Conservation (phyloP, 768 basidiomycete genomes). For the Mycena latifolia region DNA sequence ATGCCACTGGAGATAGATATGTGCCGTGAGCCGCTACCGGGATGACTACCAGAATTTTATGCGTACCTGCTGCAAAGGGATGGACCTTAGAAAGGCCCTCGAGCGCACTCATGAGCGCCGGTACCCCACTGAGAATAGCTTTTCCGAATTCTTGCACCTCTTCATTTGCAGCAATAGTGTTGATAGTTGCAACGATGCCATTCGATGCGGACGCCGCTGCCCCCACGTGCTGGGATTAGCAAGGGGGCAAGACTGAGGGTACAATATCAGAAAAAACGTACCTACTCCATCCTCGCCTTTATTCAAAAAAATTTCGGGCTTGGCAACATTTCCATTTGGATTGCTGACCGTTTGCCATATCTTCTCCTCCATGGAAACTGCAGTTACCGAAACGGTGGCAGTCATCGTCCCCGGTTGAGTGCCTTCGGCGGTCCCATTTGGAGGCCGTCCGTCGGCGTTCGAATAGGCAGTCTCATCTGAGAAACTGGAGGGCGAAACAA, state of each 20-base stretch:
- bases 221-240: not conserved
- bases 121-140: too few relatives aligned
- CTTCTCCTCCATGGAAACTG: not conserved
- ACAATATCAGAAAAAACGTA: not conserved
- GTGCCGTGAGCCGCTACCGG: too few relatives aligned
- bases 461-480: not conserved
- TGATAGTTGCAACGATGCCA: not conserved
- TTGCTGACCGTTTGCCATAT: not conserved
- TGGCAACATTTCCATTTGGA: not conserved
- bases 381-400: not conserved
- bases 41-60: too few relatives aligned
- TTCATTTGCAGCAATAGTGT: not conserved
- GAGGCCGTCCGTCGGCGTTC: too few relatives aligned
- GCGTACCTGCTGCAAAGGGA: constrained; percentile 9
- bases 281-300: not conserved
- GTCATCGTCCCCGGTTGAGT: not conserved
- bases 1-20: too few relatives aligned
- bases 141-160: not conserved
- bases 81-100: constrained; percentile 11
- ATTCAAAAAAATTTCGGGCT: not conserved
- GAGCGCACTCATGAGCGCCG: constrained; percentile 19
- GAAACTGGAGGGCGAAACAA: not conserved
- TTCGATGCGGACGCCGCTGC: not conserved
- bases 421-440: not conserved
- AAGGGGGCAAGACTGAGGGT: not conserved